These are phyloP conservation scores for Colletotrichum destructivum DNA, from an alignment of 2,329 filamentous ascomycete genomes.

Conservation along the genomic window DNA sequence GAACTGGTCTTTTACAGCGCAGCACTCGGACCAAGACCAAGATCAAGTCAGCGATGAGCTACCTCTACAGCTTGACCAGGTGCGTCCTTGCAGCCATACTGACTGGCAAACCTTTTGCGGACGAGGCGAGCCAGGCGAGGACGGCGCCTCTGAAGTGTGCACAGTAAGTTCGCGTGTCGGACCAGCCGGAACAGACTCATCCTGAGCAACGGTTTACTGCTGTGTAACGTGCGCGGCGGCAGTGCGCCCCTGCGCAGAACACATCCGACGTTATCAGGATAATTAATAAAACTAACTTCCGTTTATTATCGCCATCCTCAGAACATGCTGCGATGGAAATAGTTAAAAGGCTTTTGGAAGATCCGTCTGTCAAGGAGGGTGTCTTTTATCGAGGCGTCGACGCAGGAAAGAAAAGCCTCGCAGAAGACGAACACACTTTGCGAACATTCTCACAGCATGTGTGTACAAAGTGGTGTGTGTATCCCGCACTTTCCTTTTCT, in stretches of 20 bases:
- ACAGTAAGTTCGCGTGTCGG: conserved; percentile 16
- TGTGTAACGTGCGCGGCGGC: not conserved
- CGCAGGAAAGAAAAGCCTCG: not conserved
- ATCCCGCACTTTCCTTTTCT: not conserved
- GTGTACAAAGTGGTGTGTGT: not conserved
- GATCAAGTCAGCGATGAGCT: conserved; percentile 15
- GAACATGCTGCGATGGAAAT: not conserved
- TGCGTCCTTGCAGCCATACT: conserved; percentile 23
- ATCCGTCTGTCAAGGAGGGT: not conserved
- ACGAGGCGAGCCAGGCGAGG: conserved; percentile 17
- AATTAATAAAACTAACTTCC: conserved; percentile 6
- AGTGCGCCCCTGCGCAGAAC: not conserved
- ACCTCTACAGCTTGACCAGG: not conserved
- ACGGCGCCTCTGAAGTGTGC: conserved; percentile 20
- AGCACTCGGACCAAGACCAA: conserved; percentile 32
- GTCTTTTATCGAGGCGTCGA: not conserved
- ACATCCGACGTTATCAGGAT: not conserved
- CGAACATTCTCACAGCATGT: not conserved
- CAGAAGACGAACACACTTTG: conserved; percentile 1
- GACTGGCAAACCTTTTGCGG: conserved; percentile 27
- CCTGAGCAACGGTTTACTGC: not conserved
- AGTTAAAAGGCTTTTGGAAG: not conserved
- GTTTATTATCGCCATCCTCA: not conserved
- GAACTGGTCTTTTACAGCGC: conserved; percentile 33
- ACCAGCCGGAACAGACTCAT: conserved; percentile 28